Evolutionary conservation across 23 red algal genomes (phyloP).

Genomic region (Cyanidium caldarium): DNA sequence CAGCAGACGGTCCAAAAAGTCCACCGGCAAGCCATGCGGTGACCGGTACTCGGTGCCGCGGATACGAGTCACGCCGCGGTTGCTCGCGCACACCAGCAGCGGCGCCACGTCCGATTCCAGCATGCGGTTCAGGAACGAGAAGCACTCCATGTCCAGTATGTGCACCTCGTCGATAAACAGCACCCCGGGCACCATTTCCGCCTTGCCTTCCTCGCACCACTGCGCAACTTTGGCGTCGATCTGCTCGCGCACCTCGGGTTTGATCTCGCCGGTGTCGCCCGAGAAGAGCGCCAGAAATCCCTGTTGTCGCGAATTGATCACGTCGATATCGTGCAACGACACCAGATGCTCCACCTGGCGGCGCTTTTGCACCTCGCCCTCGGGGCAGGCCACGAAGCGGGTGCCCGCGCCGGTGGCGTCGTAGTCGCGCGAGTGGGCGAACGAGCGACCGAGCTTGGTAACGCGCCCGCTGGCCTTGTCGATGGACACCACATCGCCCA

Average conservation of each 20-base stretch:
- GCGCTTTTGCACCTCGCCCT: conserved; percentile 84
- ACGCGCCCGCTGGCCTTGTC: conserved; percentile 96
- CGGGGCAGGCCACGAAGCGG: conserved; percentile 75
- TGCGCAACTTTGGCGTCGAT: conserved; percentile 86
- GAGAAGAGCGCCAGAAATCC: conserved; percentile 94
- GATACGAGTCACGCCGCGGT: conserved; percentile 83
- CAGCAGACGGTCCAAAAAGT: conserved; percentile 81
- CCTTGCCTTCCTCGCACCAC: conserved; percentile 71
- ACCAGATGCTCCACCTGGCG: conserved; percentile 80
- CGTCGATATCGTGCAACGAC: conserved; percentile 96
- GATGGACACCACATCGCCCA: conserved; percentile 91
- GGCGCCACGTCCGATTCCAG: conserved; percentile 90
- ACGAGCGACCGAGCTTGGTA: conserved; percentile 81
- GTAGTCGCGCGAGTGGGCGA: conserved; percentile 71
- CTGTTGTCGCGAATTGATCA: conserved; percentile 97
- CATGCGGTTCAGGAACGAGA: conserved; percentile 75
- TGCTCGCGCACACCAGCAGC: conserved; percentile 80
- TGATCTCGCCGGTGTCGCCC: conserved; percentile 98
- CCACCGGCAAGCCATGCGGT: conserved; percentile 87
- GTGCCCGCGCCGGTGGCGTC: conserved; percentile 70
- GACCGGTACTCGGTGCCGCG: conserved; percentile 68
- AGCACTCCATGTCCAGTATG: conserved; percentile 93
- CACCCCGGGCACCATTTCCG: conserved; percentile 91
- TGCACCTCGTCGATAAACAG: conserved; percentile 99
- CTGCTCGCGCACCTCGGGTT: conserved; percentile 65